Conservation (phyloP, 176 grass and related monocot genomes). For the Oryza officinalis region DNA sequence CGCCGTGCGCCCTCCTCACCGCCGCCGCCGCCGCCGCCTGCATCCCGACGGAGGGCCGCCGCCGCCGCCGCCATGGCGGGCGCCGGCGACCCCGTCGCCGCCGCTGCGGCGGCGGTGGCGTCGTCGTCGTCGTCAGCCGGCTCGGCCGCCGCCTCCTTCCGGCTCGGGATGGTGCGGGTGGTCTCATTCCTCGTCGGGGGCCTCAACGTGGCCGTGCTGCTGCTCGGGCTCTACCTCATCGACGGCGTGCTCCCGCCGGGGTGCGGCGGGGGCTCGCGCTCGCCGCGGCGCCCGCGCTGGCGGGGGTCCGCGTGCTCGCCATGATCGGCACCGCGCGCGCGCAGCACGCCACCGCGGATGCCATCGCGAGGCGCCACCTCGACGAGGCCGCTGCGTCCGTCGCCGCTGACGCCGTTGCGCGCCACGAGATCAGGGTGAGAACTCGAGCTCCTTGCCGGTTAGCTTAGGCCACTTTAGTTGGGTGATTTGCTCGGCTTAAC, state of each 20-base stretch:
- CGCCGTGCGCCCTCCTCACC: slow-evolving; percentile 41
- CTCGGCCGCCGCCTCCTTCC: slow-evolving; percentile 38
- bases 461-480: not conserved
- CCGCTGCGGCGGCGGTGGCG: not conserved
- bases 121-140: not conserved
- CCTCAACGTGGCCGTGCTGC: slow-evolving; percentile 62
- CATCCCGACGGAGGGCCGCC: slow-evolving; percentile 41
- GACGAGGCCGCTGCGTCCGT: slow-evolving; percentile 55
- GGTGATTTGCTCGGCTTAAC: not conserved
- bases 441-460: slow-evolving; percentile 11
- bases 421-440: slow-evolving; percentile 84
- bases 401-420: slow-evolving; percentile 66
- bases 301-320: slow-evolving; percentile 67
- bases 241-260: slow-evolving; percentile 42
- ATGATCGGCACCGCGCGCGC: slow-evolving; percentile 77
- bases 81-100: slow-evolving; percentile 33
- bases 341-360: slow-evolving; percentile 90
- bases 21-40: slow-evolving; percentile 31
- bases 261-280: slow-evolving; percentile 55
- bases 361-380: slow-evolving; percentile 59
- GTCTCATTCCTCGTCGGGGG: slow-evolving; percentile 70
- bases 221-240: slow-evolving; percentile 66
- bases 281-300: slow-evolving; percentile 45
- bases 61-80: slow-evolving; percentile 18
- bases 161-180: slow-evolving; percentile 75